phyloP scores from a whole-genome alignment of 139 green algal genomes.

The Micractinium sp. region DNA sequence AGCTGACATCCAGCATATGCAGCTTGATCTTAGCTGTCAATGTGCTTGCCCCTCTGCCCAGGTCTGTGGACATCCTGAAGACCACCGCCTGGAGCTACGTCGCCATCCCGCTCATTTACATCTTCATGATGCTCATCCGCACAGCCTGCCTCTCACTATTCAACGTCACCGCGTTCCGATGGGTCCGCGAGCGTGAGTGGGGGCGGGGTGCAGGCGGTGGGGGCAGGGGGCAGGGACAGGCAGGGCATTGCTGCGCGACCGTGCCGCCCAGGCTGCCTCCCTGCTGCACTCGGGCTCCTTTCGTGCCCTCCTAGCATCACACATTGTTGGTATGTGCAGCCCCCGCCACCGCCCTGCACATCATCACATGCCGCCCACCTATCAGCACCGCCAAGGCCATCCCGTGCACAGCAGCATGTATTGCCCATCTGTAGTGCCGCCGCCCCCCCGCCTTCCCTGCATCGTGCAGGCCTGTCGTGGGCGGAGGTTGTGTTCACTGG shows the following conservation, averaged over 20 bases:
- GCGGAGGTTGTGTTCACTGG: conserved; percentile 73
- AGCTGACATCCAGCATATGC: too few species aligned
- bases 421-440: not conserved
- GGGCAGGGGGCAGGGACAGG: not conserved
- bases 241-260: not conserved
- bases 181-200: conserved; percentile 26
- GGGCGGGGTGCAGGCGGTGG: not conserved
- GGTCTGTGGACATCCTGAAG: conserved; percentile 32
- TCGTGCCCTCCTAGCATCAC: too few species aligned
- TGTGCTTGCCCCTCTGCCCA: not conserved
- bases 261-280: not conserved
- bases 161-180: conserved; percentile 42
- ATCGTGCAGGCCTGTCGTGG: conserved; percentile 37
- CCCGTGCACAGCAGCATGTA: too few species aligned
- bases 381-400: too few species aligned
- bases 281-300: too few species aligned
- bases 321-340: too few species aligned
- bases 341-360: too few species aligned
- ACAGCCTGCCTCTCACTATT: conserved; percentile 47
- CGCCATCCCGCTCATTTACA: conserved; percentile 58
- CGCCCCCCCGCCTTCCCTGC: too few species aligned
- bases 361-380: too few species aligned
- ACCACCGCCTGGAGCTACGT: conserved; percentile 31
- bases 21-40: not conserved
- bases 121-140: conserved; percentile 63